Evolutionary conservation across 495 filamentous ascomycete species (phyloP).

Genomic region (Umbilicaria muhlenbergii): DNA sequence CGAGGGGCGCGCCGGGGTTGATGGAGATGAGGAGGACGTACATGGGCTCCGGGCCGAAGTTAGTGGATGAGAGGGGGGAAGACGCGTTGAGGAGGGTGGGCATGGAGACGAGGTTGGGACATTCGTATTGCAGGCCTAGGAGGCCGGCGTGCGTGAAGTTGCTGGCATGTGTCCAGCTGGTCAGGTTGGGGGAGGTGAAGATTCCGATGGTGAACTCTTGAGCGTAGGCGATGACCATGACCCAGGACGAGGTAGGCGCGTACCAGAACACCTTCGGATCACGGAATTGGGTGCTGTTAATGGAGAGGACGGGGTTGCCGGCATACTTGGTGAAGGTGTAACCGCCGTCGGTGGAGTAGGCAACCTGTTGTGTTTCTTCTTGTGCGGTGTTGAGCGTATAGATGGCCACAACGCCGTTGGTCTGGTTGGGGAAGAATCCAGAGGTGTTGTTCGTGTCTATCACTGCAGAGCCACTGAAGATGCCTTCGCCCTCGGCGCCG

Average conservation of each 20-base stretch:
- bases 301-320: constrained; percentile 32
- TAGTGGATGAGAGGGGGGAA: constrained; percentile 9
- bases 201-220: constrained; percentile 35
- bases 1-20: constrained; percentile 40
- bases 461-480: constrained; percentile 37
- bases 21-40: constrained; percentile 34
- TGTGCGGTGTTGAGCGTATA: constrained; percentile 32
- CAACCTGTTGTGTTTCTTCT: constrained; percentile 37
- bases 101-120: constrained; percentile 33
- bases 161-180: constrained; percentile 34
- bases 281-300: constrained; percentile 35
- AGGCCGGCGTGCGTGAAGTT: constrained; percentile 38
- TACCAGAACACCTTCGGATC: constrained; percentile 44
- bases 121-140: constrained; percentile 43
- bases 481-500: constrained; percentile 27
- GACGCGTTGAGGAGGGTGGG: constrained; percentile 21
- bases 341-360: constrained; percentile 39
- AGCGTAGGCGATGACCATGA: constrained; percentile 31
- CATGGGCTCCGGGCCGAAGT: constrained; percentile 18
- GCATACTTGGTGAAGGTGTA: constrained; percentile 36
- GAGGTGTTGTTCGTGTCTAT: constrained; percentile 40
- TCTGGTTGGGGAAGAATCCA: constrained; percentile 34
- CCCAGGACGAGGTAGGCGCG: constrained; percentile 28
- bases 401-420: constrained; percentile 36
- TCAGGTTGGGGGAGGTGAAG: constrained; percentile 36